Percentiles rank a stretch among this genome's conserved stretches.
These are phyloP conservation scores for Pseudognaphalium luteoalbum DNA, from an alignment of 129 eudicot species.

Conservation along the genomic window DNA sequence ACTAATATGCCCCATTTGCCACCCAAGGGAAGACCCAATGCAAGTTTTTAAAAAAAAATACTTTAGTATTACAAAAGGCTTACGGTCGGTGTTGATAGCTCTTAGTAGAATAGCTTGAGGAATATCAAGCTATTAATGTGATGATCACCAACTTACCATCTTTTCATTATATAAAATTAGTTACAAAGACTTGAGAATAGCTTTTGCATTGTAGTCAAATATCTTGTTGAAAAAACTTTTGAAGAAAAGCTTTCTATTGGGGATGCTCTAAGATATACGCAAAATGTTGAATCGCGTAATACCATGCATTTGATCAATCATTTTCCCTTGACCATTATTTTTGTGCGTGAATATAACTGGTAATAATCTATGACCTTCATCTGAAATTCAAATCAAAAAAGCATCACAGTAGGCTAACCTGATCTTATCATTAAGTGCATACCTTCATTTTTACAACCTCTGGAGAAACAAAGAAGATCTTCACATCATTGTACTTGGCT, in stretches of 20 bases:
- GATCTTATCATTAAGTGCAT: conserved; percentile 11
- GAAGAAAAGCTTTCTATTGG: too few species aligned
- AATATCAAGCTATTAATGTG: too few species aligned
- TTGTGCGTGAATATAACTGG: neutral
- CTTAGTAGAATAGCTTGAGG: too few species aligned
- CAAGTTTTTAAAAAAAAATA: too few species aligned
- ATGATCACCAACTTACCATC: too few species aligned
- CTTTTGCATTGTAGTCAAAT: too few species aligned
- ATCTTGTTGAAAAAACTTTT: too few species aligned
- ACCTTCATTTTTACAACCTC: conserved; percentile 98
- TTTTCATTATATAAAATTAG: too few species aligned
- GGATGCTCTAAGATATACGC: neutral
- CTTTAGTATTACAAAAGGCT: too few species aligned
- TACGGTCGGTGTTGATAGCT: too few species aligned
- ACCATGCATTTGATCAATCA: neutral
- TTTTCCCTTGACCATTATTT: neutral
- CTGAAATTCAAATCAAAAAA: neutral
- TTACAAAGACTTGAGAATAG: too few species aligned
- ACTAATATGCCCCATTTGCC: neutral
- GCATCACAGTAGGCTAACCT: neutral
- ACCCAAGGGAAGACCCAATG: neutral
- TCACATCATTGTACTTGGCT: conserved; percentile 80
- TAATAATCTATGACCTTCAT: neutral
- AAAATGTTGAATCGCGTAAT: neutral
- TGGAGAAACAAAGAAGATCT: conserved; percentile 93